Conservation (phyloP, 2,329 filamentous ascomycete genomes). For the Colletotrichum limetticola region DNA sequence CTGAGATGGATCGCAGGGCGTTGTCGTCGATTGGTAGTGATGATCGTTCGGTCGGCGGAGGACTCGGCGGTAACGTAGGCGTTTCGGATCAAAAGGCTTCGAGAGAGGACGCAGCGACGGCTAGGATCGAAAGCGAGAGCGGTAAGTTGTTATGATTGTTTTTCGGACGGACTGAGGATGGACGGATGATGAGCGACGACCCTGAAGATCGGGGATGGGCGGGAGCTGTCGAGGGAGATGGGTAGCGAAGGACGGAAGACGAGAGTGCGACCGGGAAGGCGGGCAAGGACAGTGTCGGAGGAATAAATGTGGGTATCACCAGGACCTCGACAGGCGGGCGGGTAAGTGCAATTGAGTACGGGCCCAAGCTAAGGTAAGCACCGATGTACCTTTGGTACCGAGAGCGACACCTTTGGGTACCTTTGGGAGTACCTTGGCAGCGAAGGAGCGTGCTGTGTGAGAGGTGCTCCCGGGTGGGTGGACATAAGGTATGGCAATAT, state of each 20-base stretch:
- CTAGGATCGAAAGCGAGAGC: neutral
- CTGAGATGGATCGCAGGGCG: neutral
- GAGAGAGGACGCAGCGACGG: neutral
- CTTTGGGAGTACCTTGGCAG: neutral
- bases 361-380: slow-evolving; percentile 25
- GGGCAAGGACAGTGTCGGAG: slow-evolving; percentile 35
- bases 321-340: slow-evolving; percentile 31
- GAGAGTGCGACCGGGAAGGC: slow-evolving; percentile 33
- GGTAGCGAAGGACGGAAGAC: slow-evolving; percentile 32
- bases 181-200: slow-evolving; percentile 19
- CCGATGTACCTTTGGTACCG: slow-evolving; percentile 11
- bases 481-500: neutral
- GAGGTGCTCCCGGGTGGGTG: neutral
- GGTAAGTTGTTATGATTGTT: neutral
- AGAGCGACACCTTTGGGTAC: neutral
- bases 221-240: slow-evolving; percentile 34
- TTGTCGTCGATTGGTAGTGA: neutral
- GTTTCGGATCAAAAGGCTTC: neutral
- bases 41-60: slow-evolving; percentile 8
- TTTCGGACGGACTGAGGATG: slow-evolving; percentile 20
- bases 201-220: slow-evolving; percentile 20
- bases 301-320: slow-evolving; percentile 34
- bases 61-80: slow-evolving; percentile 19
- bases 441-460: neutral
- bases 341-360: slow-evolving; percentile 26